Evolutionary conservation across 192 early-diverging fungal species (phyloP), one percentile per base, ranked within the genome.

Genomic region (Spizellomyces sp.): DNA sequence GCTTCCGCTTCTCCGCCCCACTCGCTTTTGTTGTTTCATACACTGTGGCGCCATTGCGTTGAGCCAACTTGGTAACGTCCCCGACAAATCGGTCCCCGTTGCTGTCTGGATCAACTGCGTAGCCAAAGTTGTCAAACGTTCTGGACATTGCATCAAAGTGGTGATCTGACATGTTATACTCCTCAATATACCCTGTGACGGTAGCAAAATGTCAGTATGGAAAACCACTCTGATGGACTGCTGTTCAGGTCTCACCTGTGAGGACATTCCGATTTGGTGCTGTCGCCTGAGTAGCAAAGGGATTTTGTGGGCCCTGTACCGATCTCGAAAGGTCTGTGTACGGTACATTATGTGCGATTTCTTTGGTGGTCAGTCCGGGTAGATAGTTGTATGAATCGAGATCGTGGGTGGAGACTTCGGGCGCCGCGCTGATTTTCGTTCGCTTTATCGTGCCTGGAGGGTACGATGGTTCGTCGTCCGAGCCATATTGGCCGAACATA

Each of bases 121-220:
- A 91, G 4, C 95, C 94, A 69, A 83, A 89, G 7, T 90, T 89
- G 45, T 89, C 77, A 70, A 91, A 96, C 8, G 93, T 92, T 55
- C 95, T 89, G 69, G 95, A 88, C 80, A 97, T 90, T 45, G 87
- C 85, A 36, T 90, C 83, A 61, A 99, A 99, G 68, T 87, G 81
- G 61, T 72, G 62, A 62, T 93, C 90, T 7, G 84, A 84, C 70
- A 92, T 88, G 27, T 81, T 81, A 66, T 91, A 85, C 63, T 88
- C 81, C 71, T 96, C 91, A 9, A 94, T 87, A 71, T 89, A 91
- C n/a, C 94, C 94, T 67, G 83, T 12, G 45, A 48, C 5, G 27
- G n/a, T n/a, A 15, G 15, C 66, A 27, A 21, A n/a, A 43, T n/a
- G 5, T 15, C 64, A 9, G 43, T n/a, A 15, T 45, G 12, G 12